Conservation (phyloP, 2,329 filamentous ascomycete species). For the Pseudonectria buxi region DNA sequence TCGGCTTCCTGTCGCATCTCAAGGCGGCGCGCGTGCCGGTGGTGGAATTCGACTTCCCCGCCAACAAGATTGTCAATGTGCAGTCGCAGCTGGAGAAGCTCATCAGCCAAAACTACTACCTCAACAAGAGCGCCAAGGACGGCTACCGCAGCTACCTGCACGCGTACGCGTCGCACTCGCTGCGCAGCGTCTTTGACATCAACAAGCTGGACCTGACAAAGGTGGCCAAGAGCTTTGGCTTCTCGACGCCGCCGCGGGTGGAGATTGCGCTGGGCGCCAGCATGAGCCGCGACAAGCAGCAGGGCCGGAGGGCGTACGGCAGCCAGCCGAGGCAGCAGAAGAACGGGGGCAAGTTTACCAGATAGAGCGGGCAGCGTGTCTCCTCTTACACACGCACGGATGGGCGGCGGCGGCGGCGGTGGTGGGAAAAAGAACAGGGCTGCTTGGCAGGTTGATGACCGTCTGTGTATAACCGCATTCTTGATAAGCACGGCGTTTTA, state of each 20-base stretch:
- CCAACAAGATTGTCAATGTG: conserved; percentile 85
- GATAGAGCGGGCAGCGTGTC: conserved; percentile 5
- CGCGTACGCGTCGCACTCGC: conserved; percentile 74
- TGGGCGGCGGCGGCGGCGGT: too few species aligned
- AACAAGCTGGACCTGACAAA: conserved; percentile 78
- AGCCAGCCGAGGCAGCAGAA: conserved; percentile 63
- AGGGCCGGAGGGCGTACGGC: conserved; percentile 63
- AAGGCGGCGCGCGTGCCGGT: conserved; percentile 89
- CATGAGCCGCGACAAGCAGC: conserved; percentile 61
- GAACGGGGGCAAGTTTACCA: conserved; percentile 16
- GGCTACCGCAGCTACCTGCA: conserved; percentile 88
- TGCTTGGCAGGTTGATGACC: too few species aligned
- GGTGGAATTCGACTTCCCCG: conserved; percentile 91
- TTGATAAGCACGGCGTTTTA: too few species aligned
- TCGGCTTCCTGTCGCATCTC: conserved; percentile 85
- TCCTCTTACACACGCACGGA: too few species aligned
- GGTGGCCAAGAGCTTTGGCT: conserved; percentile 79
- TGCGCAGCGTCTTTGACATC: conserved; percentile 62
- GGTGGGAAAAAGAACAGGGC: too few species aligned
- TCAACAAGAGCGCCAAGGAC: conserved; percentile 77
- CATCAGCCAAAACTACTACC: conserved; percentile 91
- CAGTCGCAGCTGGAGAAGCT: conserved; percentile 90
- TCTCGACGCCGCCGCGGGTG: conserved; percentile 70
- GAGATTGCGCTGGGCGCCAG: conserved; percentile 79
- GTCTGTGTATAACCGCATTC: too few species aligned